A percentile compares a stretch with the other conserved stretches of the same genome.
phyloP scores from a whole-genome alignment of 371 early-diverging fungal species.

The Lichtheimia corymbifera region DNA sequence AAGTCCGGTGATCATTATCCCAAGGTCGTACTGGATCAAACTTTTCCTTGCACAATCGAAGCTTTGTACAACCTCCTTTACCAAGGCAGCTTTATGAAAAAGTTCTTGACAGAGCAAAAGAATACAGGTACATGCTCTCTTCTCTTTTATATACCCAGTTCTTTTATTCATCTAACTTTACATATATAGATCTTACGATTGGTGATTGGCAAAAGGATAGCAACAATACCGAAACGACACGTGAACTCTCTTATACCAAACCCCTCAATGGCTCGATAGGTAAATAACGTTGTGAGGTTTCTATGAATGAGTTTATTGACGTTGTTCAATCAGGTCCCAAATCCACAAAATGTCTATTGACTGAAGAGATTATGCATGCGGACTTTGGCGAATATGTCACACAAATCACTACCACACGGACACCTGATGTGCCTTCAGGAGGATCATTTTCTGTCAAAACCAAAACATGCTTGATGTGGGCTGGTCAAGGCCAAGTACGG shows the following conservation, averaged over 20 bases:
- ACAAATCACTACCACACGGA: conserved; percentile 64
- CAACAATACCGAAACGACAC: conserved; percentile 19
- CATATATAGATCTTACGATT: conserved; percentile 32
- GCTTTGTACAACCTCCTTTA: conserved; percentile 52
- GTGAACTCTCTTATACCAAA: conserved; percentile 46
- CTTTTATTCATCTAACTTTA: neutral
- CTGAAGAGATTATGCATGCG: conserved; percentile 56
- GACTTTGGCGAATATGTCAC: conserved; percentile 66
- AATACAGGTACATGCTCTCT: conserved; percentile 35
- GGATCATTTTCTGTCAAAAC: conserved; percentile 74
- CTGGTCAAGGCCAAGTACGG: conserved; percentile 59
- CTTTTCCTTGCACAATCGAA: conserved; percentile 50
- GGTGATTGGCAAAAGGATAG: conserved; percentile 43
- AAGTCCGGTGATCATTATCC: conserved; percentile 50
- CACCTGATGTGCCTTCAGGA: conserved; percentile 89
- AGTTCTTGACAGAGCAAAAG: conserved; percentile 43
- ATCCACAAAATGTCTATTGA: conserved; percentile 66
- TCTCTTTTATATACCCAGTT: neutral
- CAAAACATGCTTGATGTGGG: conserved; percentile 84
- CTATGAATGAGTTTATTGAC: neutral
- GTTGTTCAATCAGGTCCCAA: conserved; percentile 59
- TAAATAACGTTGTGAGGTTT: conserved; percentile 10
- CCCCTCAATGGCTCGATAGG: conserved; percentile 41
- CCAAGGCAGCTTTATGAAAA: conserved; percentile 36
- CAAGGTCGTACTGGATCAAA: conserved; percentile 49